Base-by-base conservation (phyloP, 306 rosid genomes). In the Elaeagnus macrophylla region DNA sequence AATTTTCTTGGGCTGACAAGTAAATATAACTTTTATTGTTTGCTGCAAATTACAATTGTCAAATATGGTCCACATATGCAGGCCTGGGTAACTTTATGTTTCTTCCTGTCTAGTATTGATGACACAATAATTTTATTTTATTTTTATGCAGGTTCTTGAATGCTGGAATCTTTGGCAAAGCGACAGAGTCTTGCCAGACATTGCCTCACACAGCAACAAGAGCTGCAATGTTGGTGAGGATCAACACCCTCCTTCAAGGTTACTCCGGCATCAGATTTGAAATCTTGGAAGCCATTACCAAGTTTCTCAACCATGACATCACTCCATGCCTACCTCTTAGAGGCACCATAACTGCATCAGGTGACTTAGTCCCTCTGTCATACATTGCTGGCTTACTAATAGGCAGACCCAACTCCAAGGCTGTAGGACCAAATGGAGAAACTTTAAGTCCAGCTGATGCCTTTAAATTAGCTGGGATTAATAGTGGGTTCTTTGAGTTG, bases 161-260 rank as follows among this genome's bases (percentile, higher is more conserved):
- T 66, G 81, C 91, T 7, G 97, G 95, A n/a, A 74, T 90, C 39
- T 90, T 90, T 4, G 97, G 97, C 42, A 78, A 53, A 51, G 79
- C 71, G 3, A 68, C 79, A 8, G 91, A 86, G 55, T 54, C 86
- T 0, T 42, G 61, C 60, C 94, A 90, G 44, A 79, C 72, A 3
- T 48, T 86, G 39, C 84, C 97, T 37, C 83, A 78, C 69, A 13
- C 97, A 0, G 66, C 89, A 5, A 86, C 95, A 14, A 77, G 97
- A 48, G 97, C 97, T 1, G 95, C 86, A 12, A 90, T 90, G 95
- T 54, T 86, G 13, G 97, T 90, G 48, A 79, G 97, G 59, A 83
- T 79, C 81, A 90, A 90, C 77, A 90, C 97, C 19, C 83, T 90
- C 55, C 79, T 90, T 42, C 97, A 90, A 61, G 97, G 97, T 1